Evolutionary conservation across 768 basidiomycete species (phyloP).

Genomic region (Russula vinacea): DNA sequence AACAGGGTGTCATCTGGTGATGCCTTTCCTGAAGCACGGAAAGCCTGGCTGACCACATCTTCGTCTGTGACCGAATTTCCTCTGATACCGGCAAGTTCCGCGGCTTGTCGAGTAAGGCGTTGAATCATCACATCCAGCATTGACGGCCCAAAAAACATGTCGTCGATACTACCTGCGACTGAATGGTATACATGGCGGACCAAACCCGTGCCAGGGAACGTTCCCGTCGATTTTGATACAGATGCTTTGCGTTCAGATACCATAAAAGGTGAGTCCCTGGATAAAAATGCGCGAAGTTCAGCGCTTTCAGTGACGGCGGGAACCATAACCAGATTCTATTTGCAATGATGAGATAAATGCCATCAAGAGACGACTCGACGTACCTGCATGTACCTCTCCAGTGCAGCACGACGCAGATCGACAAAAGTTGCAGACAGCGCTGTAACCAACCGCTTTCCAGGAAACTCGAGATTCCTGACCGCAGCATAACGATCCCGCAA

Average conservation of each 20-base stretch:
- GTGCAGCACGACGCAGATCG: constrained; percentile 67
- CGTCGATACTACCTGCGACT: constrained; percentile 92
- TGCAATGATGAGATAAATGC: constrained; percentile 13
- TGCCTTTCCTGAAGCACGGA: constrained; percentile 64
- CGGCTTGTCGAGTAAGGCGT: constrained; percentile 83
- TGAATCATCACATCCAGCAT: constrained; percentile 96
- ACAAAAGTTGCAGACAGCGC: constrained; percentile 86
- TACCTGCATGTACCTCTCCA: constrained; percentile 93
- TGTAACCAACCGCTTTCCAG: constrained; percentile 88
- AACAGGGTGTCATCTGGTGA: constrained; percentile 66
- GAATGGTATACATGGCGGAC: constrained; percentile 88
- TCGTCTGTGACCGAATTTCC: constrained; percentile 79
- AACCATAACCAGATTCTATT: constrained; percentile 67
- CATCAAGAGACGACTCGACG: constrained; percentile 29
- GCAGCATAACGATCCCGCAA: constrained; percentile 70
- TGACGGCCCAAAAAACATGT: constrained; percentile 93
- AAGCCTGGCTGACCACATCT: constrained; percentile 76
- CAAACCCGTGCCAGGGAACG: constrained; percentile 68
- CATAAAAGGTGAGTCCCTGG: constrained; percentile 80
- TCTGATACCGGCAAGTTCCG: constrained; percentile 81
- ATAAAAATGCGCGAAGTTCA: constrained; percentile 81
- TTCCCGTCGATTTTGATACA: constrained; percentile 42
- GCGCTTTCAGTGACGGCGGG: constrained; percentile 77
- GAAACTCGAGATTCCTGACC: constrained; percentile 78
- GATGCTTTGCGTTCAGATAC: constrained; percentile 46